Percentiles rank a stretch among this genome's conserved stretches.
Evolutionary conservation across 2,329 filamentous ascomycete genomes (phyloP).

Genomic region (Verticillium isaacii): DNA sequence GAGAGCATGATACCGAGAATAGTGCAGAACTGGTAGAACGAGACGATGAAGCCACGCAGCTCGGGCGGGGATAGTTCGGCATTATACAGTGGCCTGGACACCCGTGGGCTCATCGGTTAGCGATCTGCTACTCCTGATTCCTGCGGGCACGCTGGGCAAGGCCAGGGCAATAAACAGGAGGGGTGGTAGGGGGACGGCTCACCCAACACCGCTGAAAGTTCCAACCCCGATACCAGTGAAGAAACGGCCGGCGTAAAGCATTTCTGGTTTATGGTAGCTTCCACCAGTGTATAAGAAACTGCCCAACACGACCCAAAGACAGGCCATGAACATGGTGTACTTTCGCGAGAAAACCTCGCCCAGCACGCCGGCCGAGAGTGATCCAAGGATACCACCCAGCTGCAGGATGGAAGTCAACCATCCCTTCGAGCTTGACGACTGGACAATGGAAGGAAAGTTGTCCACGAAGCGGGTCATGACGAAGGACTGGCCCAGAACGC

Average conservation of each 20-base stretch:
- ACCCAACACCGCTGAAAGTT: constrained; percentile 36
- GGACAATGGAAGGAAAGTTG: constrained; percentile 42
- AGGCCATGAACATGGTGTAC: constrained; percentile 46
- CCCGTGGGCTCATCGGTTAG: neutral
- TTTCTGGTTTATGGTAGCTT: constrained; percentile 26
- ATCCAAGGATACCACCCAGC: constrained; percentile 43
- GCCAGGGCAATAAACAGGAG: no score
- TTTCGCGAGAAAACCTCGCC: constrained; percentile 45
- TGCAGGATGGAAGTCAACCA: constrained; percentile 47
- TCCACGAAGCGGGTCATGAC: constrained; percentile 46
- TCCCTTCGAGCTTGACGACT: constrained; percentile 40
- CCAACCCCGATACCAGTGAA: constrained; percentile 46
- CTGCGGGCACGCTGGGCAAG: no score
- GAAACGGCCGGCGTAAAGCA: constrained; percentile 43
- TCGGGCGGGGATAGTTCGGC: constrained; percentile 56
- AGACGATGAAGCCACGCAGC: constrained; percentile 61
- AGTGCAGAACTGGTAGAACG: constrained; percentile 60
- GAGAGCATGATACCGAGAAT: constrained; percentile 50
- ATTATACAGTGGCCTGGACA: constrained; percentile 37
- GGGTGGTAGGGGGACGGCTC: neutral
- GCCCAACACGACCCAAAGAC: constrained; percentile 39
- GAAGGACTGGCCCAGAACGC: constrained; percentile 47
- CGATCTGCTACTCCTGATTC: neutral
- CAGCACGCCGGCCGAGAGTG: constrained; percentile 39
- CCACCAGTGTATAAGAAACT: constrained; percentile 41